A percentile compares a stretch with the other conserved stretches of the same genome.
These are phyloP conservation scores for Nasturtium officinale DNA, from an alignment of 345 rosid genomes.

Conservation along the genomic window DNA sequence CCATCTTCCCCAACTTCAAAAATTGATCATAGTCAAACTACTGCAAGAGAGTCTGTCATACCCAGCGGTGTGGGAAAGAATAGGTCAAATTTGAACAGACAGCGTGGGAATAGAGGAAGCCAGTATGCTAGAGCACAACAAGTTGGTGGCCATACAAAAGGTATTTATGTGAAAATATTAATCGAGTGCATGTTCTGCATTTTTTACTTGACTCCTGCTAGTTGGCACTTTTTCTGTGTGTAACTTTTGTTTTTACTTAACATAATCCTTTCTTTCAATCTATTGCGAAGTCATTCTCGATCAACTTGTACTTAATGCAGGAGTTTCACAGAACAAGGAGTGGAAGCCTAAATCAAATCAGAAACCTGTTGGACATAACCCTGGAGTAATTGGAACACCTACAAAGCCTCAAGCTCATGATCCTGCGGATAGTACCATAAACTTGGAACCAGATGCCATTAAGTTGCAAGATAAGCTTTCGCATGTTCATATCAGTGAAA, in stretches of 20 bases:
- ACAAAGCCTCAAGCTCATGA: constrained; percentile 47
- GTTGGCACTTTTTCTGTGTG: neutral
- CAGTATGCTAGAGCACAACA: constrained; percentile 35
- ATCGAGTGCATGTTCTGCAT: neutral
- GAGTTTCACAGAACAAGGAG: constrained; percentile 67
- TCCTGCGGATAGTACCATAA: constrained; percentile 48
- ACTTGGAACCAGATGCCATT: constrained; percentile 48
- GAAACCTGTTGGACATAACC: constrained; percentile 49
- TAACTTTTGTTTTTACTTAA: neutral
- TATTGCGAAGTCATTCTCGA: neutral
- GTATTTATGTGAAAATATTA: neutral
- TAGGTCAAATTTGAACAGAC: constrained; percentile 55
- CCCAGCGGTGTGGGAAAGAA: constrained; percentile 29
- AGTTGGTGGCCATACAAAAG: constrained; percentile 30
- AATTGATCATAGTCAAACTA: constrained; percentile 55
- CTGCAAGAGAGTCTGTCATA: constrained; percentile 51
- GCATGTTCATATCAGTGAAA: constrained; percentile 50
- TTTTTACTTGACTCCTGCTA: constrained; percentile 1
- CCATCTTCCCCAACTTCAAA: constrained; percentile 57
- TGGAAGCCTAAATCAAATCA: constrained; percentile 89
- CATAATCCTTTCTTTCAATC: neutral
- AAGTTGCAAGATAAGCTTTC: constrained; percentile 61
- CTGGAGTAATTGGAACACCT: constrained; percentile 73
- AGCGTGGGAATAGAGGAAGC: constrained; percentile 42
- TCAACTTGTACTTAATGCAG: constrained; percentile 45